phyloP scores from a whole-genome alignment of 2,329 filamentous ascomycete genomes.

The Fusarium cicatricum region DNA sequence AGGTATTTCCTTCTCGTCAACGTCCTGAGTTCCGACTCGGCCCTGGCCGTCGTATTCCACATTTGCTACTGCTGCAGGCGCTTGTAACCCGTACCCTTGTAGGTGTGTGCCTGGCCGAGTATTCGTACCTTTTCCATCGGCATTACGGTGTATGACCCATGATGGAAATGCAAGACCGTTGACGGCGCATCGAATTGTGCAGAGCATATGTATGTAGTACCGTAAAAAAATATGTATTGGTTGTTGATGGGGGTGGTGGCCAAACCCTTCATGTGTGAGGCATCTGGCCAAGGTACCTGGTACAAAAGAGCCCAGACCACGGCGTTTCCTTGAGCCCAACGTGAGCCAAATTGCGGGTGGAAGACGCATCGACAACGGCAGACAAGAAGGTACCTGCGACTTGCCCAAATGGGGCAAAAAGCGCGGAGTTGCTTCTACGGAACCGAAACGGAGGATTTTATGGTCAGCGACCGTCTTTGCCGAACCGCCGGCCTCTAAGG shows the following conservation, averaged over 20 bases:
- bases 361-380: conserved; percentile 8
- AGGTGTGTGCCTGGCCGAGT: background rate
- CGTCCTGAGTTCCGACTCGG: conserved; percentile 33
- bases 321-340: conserved; percentile 4
- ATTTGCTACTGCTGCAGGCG: conserved; percentile 6
- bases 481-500: conserved; percentile 37
- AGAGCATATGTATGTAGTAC: background rate
- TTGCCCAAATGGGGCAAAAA: conserved; percentile 27
- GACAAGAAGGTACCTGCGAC: conserved; percentile 20
- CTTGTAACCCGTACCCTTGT: background rate
- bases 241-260: no score
- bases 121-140: background rate
- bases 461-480: conserved; percentile 37
- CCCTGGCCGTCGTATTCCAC: conserved; percentile 10
- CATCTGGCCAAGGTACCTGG: conserved; percentile 3
- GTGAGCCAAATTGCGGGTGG: conserved; percentile 2
- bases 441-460: conserved; percentile 36
- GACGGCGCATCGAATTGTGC: no score
- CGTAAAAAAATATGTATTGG: no score
- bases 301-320: conserved; percentile 6
- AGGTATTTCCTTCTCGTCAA: conserved; percentile 34
- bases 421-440: conserved; percentile 29
- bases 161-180: conserved; percentile 2
- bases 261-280: conserved; percentile 3
- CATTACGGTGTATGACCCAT: no score